These are phyloP conservation scores for Talaromyces trachyspermus DNA, from an alignment of 495 filamentous ascomycete species.

Conservation along the genomic window DNA sequence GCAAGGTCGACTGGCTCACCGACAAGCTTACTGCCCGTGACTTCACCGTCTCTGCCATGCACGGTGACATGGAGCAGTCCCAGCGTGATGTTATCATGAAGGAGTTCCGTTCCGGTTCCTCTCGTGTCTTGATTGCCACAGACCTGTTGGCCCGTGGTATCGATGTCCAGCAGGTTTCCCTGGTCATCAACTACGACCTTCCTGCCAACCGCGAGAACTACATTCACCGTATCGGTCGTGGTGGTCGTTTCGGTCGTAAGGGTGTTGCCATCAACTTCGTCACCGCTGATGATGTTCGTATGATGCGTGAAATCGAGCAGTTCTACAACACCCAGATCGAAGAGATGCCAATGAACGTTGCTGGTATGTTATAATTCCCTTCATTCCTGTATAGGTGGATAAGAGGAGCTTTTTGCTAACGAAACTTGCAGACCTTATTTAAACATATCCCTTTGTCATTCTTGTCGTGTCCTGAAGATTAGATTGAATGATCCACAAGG, in stretches of 20 bases:
- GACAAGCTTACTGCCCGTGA: slow-evolving; percentile 97
- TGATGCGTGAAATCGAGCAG: slow-evolving; percentile 92
- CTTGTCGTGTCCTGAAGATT: neutral
- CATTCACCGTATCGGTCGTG: slow-evolving; percentile 98
- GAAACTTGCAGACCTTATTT: slow-evolving; percentile 40
- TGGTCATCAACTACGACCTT: slow-evolving; percentile 99
- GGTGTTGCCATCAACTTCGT: slow-evolving; percentile 99
- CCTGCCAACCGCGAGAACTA: slow-evolving; percentile 99
- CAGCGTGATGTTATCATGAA: slow-evolving; percentile 99
- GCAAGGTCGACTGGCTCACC: slow-evolving; percentile 99
- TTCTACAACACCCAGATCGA: slow-evolving; percentile 60
- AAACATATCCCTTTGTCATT: slow-evolving; percentile 25
- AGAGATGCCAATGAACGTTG: slow-evolving; percentile 59
- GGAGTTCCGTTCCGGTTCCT: slow-evolving; percentile 96
- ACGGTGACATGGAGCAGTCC: slow-evolving; percentile 96
- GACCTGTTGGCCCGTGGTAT: slow-evolving; percentile 97
- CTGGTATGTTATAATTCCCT: slow-evolving; percentile 25
- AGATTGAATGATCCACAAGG: neutral
- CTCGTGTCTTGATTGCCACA: slow-evolving; percentile 95
- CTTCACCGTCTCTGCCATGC: slow-evolving; percentile 99
- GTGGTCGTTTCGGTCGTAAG: slow-evolving; percentile 98
- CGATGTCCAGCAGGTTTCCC: slow-evolving; percentile 97
- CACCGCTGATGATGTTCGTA: slow-evolving; percentile 96
- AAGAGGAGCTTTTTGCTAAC: neutral
- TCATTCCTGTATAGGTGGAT: neutral